Conservation (phyloP, 176 grass and related monocot species). For the Puccinellia tenuiflora region DNA sequence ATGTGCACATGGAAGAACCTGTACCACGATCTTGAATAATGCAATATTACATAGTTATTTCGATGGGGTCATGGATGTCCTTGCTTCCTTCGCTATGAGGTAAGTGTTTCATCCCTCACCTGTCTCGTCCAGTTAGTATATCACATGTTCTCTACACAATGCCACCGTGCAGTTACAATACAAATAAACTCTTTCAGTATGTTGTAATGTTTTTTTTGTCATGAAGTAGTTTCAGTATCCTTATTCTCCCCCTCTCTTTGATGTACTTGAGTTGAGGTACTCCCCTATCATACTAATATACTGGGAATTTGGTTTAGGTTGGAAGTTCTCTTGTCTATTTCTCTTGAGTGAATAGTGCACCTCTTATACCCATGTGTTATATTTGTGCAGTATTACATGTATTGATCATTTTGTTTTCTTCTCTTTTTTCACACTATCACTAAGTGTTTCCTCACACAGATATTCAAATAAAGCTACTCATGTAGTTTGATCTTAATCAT, state of each 20-base stretch:
- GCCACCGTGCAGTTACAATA: background rate
- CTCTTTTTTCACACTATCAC: background rate
- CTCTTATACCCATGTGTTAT: background rate
- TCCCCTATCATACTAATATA: background rate
- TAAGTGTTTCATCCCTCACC: conserved; percentile 26
- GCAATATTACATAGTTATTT: conserved; percentile 33
- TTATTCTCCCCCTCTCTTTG: background rate
- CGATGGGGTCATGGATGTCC: conserved; percentile 37
- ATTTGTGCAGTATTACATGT: conserved; percentile 2
- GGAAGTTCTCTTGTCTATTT: conserved; percentile 1
- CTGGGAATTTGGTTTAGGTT: background rate
- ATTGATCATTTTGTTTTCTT: background rate
- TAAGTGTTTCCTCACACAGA: background rate
- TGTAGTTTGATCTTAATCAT: background rate
- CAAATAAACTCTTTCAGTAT: background rate
- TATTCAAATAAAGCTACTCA: background rate
- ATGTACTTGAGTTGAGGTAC: background rate
- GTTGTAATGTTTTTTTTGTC: background rate
- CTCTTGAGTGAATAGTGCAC: background rate
- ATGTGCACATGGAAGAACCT: conserved; percentile 43
- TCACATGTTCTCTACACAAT: conserved; percentile 21
- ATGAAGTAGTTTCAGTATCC: background rate
- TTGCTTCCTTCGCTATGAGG: conserved; percentile 31
- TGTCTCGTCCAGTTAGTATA: conserved; percentile 7
- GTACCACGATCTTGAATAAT: conserved; percentile 41